Base-by-base conservation (phyloP, 768 basidiomycete genomes). In the Mycena floridula region DNA sequence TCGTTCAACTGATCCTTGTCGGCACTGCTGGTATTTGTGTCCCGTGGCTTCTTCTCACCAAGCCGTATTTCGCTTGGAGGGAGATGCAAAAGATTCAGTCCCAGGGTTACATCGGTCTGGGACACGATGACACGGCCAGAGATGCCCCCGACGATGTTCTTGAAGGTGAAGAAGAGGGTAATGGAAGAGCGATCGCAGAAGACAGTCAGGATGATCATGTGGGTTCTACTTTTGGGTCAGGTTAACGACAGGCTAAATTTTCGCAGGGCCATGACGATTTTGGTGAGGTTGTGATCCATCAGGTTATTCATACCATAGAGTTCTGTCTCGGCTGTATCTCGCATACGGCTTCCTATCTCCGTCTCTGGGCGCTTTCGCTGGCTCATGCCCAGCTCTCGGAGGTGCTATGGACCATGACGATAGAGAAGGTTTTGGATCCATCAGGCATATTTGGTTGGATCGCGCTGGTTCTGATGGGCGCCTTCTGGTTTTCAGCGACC, bases 271-370 rank as follows among this genome's bases (percentile, higher is more conserved):
- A 88, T 39, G 90, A 94, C 61, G 92, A 96, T 58, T 90, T 97
- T 64, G 73, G 92, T 58, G 96, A 99, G 64, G 80, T 96, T 47
- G 79, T 96, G 20, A 89, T 98, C 48, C 95, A 99, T 66, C 96
- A 99, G 64, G 73, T 96, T 50, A 99, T 99, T 58, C 96, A 98
- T 66, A 95, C 93, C 21, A 97, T 99, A 65, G 96, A 99, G 68
- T 99, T 98, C 67, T 99, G 96, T 61, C 81, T 99, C 25, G 96
- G 95, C 6, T 97, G 95, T 64, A 97, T 97, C 57, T 98, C 95
- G 51, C 95, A 97, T 64, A 98, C 95, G 1, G 90, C 90, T 11
- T 91, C 88, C 13, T 90, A 89, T 64, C 78, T 92, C 39, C 87
- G 95, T 60, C 73, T 99, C 28, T 98, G 95, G 95, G 96, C 96